Evolutionary conservation across 192 early-diverging fungal species (phyloP), one percentile per base, ranked within the genome.

Genomic region (Backusella parvicylindrica): DNA sequence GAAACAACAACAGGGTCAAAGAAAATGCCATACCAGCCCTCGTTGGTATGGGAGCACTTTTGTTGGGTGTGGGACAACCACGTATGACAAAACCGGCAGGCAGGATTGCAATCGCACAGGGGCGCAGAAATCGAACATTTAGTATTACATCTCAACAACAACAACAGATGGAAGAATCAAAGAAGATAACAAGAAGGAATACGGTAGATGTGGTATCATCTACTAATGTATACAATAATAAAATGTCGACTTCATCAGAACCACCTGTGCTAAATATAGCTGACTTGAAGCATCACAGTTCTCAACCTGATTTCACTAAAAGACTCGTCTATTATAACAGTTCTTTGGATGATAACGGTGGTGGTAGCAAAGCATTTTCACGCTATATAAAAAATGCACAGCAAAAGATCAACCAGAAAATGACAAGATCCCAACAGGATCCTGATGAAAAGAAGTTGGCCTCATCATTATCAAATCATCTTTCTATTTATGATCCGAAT

Each of bases 41-140:
- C 26, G 93, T 98, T 6, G 96, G 96, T 1, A 94, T 98, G 60
- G 90, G 94, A 18, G 89, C 92, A 8, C 84, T 94, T 50, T 77
- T 95, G 40, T 87, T 90, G 7, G 93, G 90, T 16, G 83, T 90
- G 38, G 94, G 86, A 2, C 84, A 91, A 66, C 93, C 96, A 28
- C 38, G 86, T 35, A 87, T 95, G 78, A 90, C 88, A 3, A 88
- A 84, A 49, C 81, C 85, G 18, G 86, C 90, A 43, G 89, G 90
- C 64, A 86, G 89, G 72, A 82, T 98, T 71, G 92, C 96, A 36
- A 78, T 97, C 64, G 92, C 88, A 8, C 93, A 98, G 80, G 95
- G 92, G 21, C 89, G 92, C 23, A 80, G 86, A 64, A 77, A 85
- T 23, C 82, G 88, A 37, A 64, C 82, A n/a, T 47, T 81, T 18